Percentiles rank a stretch among this genome's conserved stretches.
Conservation (phyloP, 2,329 filamentous ascomycete species). For the Penicillium italicum region DNA sequence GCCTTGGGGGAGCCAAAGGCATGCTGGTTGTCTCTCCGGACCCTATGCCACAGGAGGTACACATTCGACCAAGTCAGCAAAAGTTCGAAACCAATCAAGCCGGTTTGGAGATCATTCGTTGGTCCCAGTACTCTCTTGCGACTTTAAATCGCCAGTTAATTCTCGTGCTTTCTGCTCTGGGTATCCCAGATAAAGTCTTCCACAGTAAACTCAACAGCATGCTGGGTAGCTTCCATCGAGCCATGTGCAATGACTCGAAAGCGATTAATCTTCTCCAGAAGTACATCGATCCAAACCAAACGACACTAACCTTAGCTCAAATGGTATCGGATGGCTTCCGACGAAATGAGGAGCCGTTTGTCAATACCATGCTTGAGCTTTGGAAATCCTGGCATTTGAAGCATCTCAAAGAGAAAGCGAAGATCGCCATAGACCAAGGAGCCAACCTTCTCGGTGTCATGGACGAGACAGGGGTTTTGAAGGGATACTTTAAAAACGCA, state of each 20-base stretch:
- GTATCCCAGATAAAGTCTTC: constrained; percentile 67
- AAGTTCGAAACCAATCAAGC: constrained; percentile 75
- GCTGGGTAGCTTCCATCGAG: constrained; percentile 63
- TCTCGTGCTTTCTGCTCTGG: constrained; percentile 73
- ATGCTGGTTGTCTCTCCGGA: constrained; percentile 73
- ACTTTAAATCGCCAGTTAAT: constrained; percentile 90
- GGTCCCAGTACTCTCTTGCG: constrained; percentile 70
- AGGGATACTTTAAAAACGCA: constrained; percentile 63
- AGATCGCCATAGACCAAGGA: constrained; percentile 74
- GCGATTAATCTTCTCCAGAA: constrained; percentile 67
- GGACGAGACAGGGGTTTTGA: constrained; percentile 74
- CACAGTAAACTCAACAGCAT: constrained; percentile 63
- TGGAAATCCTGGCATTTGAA: constrained; percentile 92
- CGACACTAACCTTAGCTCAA: constrained; percentile 67
- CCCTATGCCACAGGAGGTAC: constrained; percentile 63
- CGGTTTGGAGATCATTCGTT: constrained; percentile 79
- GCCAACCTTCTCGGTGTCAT: constrained; percentile 85
- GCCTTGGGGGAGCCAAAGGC: constrained; percentile 88
- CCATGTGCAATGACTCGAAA: constrained; percentile 62
- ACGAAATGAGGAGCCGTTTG: constrained; percentile 70
- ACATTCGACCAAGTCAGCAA: constrained; percentile 77
- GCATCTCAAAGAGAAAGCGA: constrained; percentile 85
- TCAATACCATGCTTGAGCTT: constrained; percentile 70
- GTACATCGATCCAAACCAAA: constrained; percentile 81
- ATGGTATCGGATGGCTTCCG: constrained; percentile 82